Percentiles rank a stretch among this genome's conserved stretches.
These are phyloP conservation scores for Ceratopteris richardii DNA, from an alignment of 75 land plant species.

Conservation along the genomic window DNA sequence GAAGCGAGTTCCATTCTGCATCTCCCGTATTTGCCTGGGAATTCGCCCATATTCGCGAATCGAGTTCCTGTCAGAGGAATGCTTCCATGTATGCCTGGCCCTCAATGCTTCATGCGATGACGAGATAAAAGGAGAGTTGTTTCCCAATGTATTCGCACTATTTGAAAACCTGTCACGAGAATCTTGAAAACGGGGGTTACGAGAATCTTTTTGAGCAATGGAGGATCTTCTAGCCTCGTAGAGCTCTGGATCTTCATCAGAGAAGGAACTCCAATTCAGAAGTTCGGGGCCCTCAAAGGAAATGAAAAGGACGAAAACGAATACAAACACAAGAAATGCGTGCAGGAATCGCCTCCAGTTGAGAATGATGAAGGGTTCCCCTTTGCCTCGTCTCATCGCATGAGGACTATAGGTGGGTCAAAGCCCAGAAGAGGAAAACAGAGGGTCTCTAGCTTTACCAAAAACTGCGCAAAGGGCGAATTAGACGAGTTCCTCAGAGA, in stretches of 20 bases:
- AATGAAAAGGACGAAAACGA: slow-evolving; percentile 37
- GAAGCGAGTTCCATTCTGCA: slow-evolving; percentile 22
- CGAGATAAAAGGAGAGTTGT: slow-evolving; percentile 2
- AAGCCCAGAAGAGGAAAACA: no score
- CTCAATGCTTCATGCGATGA: slow-evolving; percentile 6
- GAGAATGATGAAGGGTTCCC: neutral
- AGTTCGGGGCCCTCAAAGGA: slow-evolving; percentile 35
- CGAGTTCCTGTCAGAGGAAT: slow-evolving; percentile 23
- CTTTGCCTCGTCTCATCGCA: slow-evolving; percentile 5
- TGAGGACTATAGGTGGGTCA: neutral
- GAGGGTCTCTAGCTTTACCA: no score
- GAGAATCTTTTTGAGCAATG: neutral
- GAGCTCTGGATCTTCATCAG: neutral
- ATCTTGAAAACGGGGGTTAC: neutral
- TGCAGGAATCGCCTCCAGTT: slow-evolving; percentile 38
- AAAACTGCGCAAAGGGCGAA: no score
- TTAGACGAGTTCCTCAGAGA: no score
- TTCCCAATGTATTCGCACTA: slow-evolving; percentile 5
- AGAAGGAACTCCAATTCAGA: slow-evolving; percentile 18
- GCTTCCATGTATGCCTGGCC: slow-evolving; percentile 28
- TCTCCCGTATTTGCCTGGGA: slow-evolving; percentile 28
- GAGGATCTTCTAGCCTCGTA: neutral
- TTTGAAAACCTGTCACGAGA: slow-evolving; percentile 10
- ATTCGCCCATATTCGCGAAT: slow-evolving; percentile 41
- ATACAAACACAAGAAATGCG: slow-evolving; percentile 25